Conservation (phyloP, 345 rosid species). For the Bruguiera parviflora region DNA sequence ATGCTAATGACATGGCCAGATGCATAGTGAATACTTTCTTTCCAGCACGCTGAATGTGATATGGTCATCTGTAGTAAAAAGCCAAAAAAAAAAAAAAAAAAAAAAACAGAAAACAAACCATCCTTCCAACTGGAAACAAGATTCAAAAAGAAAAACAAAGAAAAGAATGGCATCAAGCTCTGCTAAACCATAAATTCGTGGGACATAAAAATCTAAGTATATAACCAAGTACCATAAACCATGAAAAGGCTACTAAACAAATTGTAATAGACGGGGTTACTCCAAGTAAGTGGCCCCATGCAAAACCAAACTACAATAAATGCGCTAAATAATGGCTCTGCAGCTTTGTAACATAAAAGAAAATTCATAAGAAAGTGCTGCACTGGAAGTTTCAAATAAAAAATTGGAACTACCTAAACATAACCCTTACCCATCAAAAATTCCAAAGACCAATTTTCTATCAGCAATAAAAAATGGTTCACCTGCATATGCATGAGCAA, state of each 20-base stretch:
- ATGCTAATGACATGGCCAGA: not conserved
- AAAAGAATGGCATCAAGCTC: not conserved
- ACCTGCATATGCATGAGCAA: conserved; percentile 47
- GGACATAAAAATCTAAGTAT: too few species aligned
- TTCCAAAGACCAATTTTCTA: conserved; percentile 86
- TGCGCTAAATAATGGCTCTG: not conserved
- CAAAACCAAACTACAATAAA: not conserved
- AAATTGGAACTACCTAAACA: not conserved
- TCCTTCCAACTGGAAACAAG: too few species aligned
- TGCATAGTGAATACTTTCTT: too few species aligned
- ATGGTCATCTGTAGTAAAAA: not conserved
- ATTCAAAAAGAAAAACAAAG: too few species aligned
- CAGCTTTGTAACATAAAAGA: not conserved
- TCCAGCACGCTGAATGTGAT: not conserved
- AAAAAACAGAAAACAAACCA: not conserved
- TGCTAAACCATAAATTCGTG: not conserved
- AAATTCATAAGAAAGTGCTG: not conserved
- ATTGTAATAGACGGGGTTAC: too few species aligned
- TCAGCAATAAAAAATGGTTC: conserved; percentile 76
- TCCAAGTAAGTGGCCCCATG: too few species aligned
- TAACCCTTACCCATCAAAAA: conserved; percentile 73
- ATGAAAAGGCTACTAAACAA: too few species aligned
- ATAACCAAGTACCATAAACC: too few species aligned
- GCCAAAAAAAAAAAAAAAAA: too few species aligned
- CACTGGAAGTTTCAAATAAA: not conserved